Conservation (phyloP, 192 early-diverging fungal species). For the Coemansia sp. region DNA sequence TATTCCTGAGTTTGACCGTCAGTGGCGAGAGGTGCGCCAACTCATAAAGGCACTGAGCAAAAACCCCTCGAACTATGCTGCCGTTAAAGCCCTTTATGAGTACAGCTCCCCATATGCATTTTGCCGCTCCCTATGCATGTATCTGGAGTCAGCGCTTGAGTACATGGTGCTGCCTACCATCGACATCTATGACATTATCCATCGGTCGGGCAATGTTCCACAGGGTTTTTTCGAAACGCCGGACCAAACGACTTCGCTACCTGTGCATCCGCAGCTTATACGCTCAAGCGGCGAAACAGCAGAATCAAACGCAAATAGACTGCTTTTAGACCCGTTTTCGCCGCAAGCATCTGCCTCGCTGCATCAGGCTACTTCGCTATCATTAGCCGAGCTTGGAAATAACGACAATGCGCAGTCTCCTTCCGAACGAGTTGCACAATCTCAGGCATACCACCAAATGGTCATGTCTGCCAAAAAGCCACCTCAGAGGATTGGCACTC, state of each 20-base stretch:
- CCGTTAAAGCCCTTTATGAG: constrained; percentile 6
- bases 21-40: constrained; percentile 18
- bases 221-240: constrained; percentile 36
- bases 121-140: constrained; percentile 14
- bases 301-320: background rate
- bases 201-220: constrained; percentile 28
- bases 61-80: constrained; percentile 1
- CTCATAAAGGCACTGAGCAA: constrained; percentile 10
- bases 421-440: constrained; percentile 16
- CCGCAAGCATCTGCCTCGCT: constrained; percentile 6
- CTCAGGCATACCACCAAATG: constrained; percentile 20
- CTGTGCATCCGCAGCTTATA: constrained; percentile 10
- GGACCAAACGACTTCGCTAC: constrained; percentile 8
- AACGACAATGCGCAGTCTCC: constrained; percentile 17
- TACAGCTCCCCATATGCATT: constrained; percentile 26
- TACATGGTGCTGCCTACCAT: constrained; percentile 29
- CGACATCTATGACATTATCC: constrained; percentile 30
- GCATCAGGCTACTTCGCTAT: background rate
- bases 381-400: background rate
- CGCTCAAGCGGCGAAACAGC: background rate
- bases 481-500: background rate
- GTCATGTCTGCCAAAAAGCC: constrained; percentile 2
- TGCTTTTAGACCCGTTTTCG: constrained; percentile 26
- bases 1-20: constrained; percentile 17
- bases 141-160: constrained; percentile 23